Percentiles rank a stretch among this genome's conserved stretches.
Conservation (phyloP, 2,329 filamentous ascomycete species). For the Exophiala mesophila region DNA sequence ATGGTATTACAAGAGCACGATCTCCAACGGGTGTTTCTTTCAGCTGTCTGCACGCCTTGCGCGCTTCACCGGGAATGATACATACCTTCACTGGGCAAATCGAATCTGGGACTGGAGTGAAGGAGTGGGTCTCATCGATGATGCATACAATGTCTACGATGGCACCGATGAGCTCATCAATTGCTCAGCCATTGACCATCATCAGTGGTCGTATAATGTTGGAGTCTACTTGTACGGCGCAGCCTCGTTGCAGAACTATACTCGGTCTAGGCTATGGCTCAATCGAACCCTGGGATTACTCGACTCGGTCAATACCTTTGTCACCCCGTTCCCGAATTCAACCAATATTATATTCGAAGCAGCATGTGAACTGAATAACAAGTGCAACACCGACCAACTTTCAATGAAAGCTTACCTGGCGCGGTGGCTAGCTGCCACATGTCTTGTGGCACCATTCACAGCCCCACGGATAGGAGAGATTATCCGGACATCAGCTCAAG, state of each 20-base stretch:
- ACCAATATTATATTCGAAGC: constrained; percentile 60
- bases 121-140: constrained; percentile 54
- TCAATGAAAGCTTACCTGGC: constrained; percentile 68
- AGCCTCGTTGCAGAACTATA: constrained; percentile 47
- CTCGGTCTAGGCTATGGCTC: constrained; percentile 52
- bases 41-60: constrained; percentile 72
- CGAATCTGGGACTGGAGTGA: constrained; percentile 60
- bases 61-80: constrained; percentile 58
- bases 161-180: constrained; percentile 52
- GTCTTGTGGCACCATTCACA: constrained; percentile 59
- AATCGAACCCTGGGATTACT: constrained; percentile 53
- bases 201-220: constrained; percentile 64
- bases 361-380: constrained; percentile 56
- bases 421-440: constrained; percentile 59
- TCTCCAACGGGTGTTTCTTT: constrained; percentile 79
- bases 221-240: constrained; percentile 52
- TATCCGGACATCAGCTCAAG: constrained; percentile 54
- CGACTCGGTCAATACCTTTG: constrained; percentile 47
- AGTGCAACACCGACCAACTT: constrained; percentile 66
- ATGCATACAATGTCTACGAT: constrained; percentile 60
- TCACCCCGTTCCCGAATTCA: constrained; percentile 36
- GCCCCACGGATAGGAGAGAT: constrained; percentile 52
- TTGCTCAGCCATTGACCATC: constrained; percentile 57
- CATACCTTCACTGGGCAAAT: constrained; percentile 59
- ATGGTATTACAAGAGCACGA: constrained; percentile 65